Percentiles rank a stretch among this genome's conserved stretches.
Conservation (phyloP, 192 early-diverging fungal genomes). For the Linnemannia elongata region DNA sequence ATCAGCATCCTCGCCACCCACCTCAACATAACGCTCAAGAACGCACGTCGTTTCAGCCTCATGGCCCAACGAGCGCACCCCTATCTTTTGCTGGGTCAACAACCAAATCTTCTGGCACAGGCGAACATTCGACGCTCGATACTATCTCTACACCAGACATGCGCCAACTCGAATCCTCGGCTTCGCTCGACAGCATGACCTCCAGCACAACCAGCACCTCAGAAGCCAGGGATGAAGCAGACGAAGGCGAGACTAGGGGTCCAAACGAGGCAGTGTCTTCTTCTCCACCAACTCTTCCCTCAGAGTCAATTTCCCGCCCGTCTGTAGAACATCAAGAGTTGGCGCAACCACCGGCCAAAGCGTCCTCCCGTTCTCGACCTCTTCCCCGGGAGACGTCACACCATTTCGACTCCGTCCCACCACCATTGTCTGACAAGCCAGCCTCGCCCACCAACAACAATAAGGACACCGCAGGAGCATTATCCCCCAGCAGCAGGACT, state of each 20-base stretch:
- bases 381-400: neutral
- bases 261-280: neutral
- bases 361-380: neutral
- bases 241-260: neutral
- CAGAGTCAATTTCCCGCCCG: neutral
- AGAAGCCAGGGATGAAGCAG: neutral
- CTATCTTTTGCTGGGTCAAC: conserved; percentile 23
- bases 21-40: conserved; percentile 9
- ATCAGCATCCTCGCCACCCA: conserved; percentile 9
- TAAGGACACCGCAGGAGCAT: neutral
- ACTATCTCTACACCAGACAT: conserved; percentile 37
- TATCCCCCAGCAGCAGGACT: neutral
- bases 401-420: conserved; percentile 9
- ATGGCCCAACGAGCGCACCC: conserved; percentile 39
- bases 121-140: conserved; percentile 10
- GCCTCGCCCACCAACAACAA: neutral
- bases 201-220: conserved; percentile 1
- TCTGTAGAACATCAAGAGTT: conserved; percentile 11
- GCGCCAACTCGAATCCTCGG: conserved; percentile 37
- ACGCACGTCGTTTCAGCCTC: conserved; percentile 12
- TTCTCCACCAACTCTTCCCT: neutral
- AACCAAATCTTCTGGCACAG: conserved; percentile 8
- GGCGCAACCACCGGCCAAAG: conserved; percentile 8
- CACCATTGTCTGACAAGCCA: conserved; percentile 1
- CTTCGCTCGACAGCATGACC: conserved; percentile 14